Percentiles rank a stretch among this genome's conserved stretches.
Conservation (phyloP, 257 asterid genomes). For the Nicotiana tomentosiformis region DNA sequence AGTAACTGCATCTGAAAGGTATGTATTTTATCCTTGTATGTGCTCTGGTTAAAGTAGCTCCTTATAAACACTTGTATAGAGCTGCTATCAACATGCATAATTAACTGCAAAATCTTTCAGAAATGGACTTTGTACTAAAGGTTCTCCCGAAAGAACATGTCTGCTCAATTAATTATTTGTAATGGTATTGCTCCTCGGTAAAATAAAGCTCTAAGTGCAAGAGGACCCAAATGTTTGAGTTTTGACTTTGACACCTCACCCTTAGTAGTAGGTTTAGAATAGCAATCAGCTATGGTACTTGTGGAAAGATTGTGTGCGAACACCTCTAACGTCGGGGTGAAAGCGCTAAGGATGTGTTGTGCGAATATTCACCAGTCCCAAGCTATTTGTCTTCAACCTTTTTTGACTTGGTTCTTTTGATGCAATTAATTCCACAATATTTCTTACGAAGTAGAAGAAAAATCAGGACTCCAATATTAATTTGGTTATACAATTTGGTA, state of each 20-base stretch:
- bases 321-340: not conserved
- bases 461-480: not conserved
- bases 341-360: not conserved
- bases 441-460: not conserved
- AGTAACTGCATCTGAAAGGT: constrained; percentile 55
- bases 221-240: not conserved
- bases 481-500: not conserved
- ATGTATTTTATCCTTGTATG: not conserved
- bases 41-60: not conserved
- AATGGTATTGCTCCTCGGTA: not conserved
- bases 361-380: not conserved
- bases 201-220: not conserved
- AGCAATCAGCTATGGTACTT: not conserved
- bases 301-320: not conserved
- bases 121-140: not conserved
- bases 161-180: not conserved
- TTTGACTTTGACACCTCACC: not conserved
- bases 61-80: not conserved
- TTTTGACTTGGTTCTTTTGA: not conserved
- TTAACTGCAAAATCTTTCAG: not conserved
- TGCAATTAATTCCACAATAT: not conserved
- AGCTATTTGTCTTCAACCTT: not conserved
- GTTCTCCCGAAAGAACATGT: not conserved
- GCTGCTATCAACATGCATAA: not conserved
- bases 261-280: not conserved